Base-by-base conservation (phyloP, 2,329 filamentous ascomycete species). In the Cryphonectria japonica region DNA sequence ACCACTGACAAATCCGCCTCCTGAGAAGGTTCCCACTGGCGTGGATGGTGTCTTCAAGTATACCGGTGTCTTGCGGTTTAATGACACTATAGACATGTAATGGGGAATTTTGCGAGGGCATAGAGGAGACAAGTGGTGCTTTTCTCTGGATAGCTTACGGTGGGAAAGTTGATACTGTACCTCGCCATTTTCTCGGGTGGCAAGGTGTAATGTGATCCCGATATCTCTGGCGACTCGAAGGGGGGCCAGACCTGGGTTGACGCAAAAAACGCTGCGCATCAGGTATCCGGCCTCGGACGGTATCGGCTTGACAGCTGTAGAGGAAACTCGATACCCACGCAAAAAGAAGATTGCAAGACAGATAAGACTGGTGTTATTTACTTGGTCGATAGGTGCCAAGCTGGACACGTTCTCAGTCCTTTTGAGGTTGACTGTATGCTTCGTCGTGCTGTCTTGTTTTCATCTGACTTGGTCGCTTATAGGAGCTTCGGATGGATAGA, bases 31-130 rank as follows among this genome's bases (percentile, higher is more conserved):
- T 77, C 92, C 93, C 1, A 90, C 94, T 74, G 94, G 94, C 0
- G 91, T 98, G 54, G 96, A 98, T 79, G 95, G 96, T 13, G 87
- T 97, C 73, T 84, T 98, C 78, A 94, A 91, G 82, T 89, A 88
- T 65, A 94, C 97, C 78, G 96, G 95, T 14, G 92, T 98, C 74
- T 83, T 99, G 80, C 88, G 93, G 75, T 99, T 99, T 81, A 97
- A 95, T 79, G 95, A 98, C 82, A 94, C 92, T 73, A 94, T 98
- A 84, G 92, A 95, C 78, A 86, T 89, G 80, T 89, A 83, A 80
- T 11, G 16, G 29, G 16, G 32, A 19, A 32, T 29, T 7, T 7
- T 9, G 26, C 4, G 26, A 19, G 54, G 11, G 14, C 14, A 59
- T 8, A 29, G 52, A 1, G 32, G 54, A 34, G 54, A 3, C 13